These are phyloP conservation scores for Wickerhamiella azyma DNA, from an alignment of 805 yeast species.

Conservation along the genomic window DNA sequence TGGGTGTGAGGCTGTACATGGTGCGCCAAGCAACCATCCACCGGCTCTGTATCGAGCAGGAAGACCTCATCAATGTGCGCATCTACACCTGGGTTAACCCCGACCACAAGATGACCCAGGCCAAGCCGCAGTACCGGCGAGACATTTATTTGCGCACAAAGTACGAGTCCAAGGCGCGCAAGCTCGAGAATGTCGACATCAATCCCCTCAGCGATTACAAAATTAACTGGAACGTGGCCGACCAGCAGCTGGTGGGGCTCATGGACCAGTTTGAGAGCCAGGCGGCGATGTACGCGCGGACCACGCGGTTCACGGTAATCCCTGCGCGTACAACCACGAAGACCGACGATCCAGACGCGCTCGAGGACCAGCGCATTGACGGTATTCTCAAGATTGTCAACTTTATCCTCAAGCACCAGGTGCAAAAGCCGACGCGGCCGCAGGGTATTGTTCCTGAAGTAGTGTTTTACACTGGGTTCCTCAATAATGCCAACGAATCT, in stretches of 20 bases:
- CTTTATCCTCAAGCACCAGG: constrained; percentile 13
- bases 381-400: constrained; percentile 37
- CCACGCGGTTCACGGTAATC: constrained; percentile 67
- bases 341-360: constrained; percentile 43
- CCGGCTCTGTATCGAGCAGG: constrained; percentile 58
- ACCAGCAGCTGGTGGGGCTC: constrained; percentile 83
- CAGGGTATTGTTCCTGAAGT: constrained; percentile 10
- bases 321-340: constrained; percentile 33
- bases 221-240: constrained; percentile 83
- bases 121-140: constrained; percentile 29
- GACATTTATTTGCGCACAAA: constrained; percentile 46
- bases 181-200: constrained; percentile 43
- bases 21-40: constrained; percentile 76
- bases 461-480: constrained; percentile 73
- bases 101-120: constrained; percentile 2
- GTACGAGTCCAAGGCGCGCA: constrained; percentile 53
- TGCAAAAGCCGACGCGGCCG: constrained; percentile 1
- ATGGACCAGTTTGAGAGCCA: constrained; percentile 48
- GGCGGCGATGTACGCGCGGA: constrained; percentile 39
- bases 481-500: constrained; percentile 49
- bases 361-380: constrained; percentile 86
- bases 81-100: constrained; percentile 33
- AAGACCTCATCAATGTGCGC: constrained; percentile 65
- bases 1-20: constrained; percentile 57
- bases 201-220: constrained; percentile 26